Evolutionary conservation across 192 early-diverging fungal species (phyloP).

Genomic region (Mortierella hygrophila): DNA sequence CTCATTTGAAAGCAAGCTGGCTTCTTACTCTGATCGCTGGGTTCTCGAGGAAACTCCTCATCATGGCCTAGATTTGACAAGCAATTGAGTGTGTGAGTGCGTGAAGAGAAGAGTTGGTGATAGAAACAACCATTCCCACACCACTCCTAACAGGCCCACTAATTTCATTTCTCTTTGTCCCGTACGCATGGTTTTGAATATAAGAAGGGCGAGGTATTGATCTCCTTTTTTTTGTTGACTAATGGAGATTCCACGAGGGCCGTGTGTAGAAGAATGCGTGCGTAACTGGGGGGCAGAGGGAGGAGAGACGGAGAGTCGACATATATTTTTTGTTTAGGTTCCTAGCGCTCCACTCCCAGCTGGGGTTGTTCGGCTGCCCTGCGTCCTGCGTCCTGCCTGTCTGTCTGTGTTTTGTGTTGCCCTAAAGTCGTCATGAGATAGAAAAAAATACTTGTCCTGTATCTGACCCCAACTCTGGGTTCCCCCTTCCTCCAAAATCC

Average conservation of each 20-base stretch:
- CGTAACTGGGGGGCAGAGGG: slow-evolving; percentile 13
- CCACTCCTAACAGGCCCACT: neutral
- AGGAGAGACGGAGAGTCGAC: neutral
- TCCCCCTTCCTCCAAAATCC: neutral
- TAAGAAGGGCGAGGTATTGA: neutral
- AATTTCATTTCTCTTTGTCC: neutral
- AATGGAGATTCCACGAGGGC: neutral
- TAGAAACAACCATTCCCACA: neutral
- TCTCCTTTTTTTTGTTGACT: neutral
- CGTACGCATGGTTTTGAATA: neutral
- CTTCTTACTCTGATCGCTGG: slow-evolving; percentile 57
- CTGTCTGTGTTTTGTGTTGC: neutral
- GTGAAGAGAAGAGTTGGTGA: neutral
- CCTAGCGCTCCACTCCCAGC: neutral
- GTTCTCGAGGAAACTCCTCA: slow-evolving; percentile 55
- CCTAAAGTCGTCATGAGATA: neutral
- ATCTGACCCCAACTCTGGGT: neutral
- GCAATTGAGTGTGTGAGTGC: neutral
- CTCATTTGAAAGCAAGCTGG: neutral
- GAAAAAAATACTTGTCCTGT: neutral
- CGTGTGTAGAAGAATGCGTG: slow-evolving; percentile 12
- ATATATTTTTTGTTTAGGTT: slow-evolving; percentile 9
- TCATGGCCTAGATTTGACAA: slow-evolving; percentile 28
- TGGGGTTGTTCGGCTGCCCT: neutral
- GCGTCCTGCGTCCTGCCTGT: neutral